Conservation (phyloP, 352 stramenopile species). For the Pythium volutum region DNA sequence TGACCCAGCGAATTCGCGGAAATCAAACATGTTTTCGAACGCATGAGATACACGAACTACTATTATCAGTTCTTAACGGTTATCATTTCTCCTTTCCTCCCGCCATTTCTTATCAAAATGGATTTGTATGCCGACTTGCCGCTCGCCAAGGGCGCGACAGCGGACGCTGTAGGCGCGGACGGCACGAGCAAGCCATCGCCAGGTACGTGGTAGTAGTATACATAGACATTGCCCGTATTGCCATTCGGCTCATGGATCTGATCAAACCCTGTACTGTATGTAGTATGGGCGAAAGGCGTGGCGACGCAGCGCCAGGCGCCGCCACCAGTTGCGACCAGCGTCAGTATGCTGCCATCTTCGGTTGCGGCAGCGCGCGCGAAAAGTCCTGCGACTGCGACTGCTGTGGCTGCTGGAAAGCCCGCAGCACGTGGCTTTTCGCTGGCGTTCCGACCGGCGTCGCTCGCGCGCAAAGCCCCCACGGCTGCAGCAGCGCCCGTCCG, state of each 20-base stretch:
- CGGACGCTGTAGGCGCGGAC: conserved; percentile 44
- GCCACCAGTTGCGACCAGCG: conserved; percentile 25
- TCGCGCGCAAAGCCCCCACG: conserved; percentile 35
- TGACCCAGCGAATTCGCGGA: no score
- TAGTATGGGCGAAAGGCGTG: conserved; percentile 48
- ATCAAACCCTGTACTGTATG: neutral
- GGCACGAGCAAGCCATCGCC: conserved; percentile 39
- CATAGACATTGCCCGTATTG: neutral
- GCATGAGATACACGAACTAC: neutral
- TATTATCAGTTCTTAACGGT: neutral
- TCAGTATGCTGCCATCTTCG: conserved; percentile 47
- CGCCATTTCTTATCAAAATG: conserved; percentile 29
- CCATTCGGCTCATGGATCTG: neutral
- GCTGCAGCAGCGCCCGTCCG: neutral
- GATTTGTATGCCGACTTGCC: conserved; percentile 79
- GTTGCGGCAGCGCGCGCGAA: conserved; percentile 40
- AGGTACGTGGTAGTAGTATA: neutral
- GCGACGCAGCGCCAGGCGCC: conserved; percentile 3
- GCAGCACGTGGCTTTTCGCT: conserved; percentile 33
- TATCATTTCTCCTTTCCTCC: neutral
- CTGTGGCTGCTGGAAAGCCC: conserved; percentile 16
- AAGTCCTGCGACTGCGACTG: conserved; percentile 31
- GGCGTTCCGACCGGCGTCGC: conserved; percentile 54
- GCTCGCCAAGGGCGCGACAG: conserved; percentile 50
- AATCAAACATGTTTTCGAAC: no score